Percentiles rank a stretch among this genome's conserved stretches.
Evolutionary conservation across 2,329 filamentous ascomycete species (phyloP).

Genomic region (Arthrobotrys sinensis): DNA sequence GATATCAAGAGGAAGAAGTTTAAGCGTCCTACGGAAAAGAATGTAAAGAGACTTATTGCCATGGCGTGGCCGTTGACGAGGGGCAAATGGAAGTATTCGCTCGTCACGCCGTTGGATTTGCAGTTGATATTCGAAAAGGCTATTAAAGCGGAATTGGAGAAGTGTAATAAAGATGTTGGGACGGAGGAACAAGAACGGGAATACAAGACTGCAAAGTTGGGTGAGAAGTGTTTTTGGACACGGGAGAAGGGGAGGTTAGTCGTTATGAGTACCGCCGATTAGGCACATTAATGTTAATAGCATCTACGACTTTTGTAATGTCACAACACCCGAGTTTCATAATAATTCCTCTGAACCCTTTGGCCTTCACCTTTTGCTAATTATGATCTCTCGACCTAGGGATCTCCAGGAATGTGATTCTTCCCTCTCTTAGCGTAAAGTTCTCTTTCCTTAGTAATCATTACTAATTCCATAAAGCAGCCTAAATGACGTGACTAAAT

Average conservation of each 20-base stretch:
- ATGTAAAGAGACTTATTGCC: slow-evolving; percentile 11
- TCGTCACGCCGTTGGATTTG: slow-evolving; percentile 19
- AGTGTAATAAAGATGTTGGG: slow-evolving; percentile 25
- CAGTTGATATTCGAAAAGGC: slow-evolving; percentile 8
- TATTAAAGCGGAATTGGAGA: slow-evolving; percentile 13
- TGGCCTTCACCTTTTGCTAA: too few species aligned
- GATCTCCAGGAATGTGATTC: too few species aligned
- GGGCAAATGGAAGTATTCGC: slow-evolving; percentile 17
- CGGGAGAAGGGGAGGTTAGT: slow-evolving; percentile 19
- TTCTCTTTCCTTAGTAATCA: too few species aligned
- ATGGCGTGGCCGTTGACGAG: slow-evolving; percentile 35
- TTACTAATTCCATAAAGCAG: too few species aligned
- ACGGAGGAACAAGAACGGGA: slow-evolving; percentile 15
- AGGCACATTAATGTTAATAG: not conserved
- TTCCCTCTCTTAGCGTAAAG: too few species aligned
- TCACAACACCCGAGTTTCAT: too few species aligned
- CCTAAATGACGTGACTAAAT: too few species aligned
- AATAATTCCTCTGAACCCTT: too few species aligned
- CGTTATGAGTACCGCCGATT: slow-evolving; percentile 24
- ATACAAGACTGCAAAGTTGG: slow-evolving; percentile 13
- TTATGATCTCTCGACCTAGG: too few species aligned
- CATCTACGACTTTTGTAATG: too few species aligned
- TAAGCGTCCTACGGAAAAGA: not conserved
- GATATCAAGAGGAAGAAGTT: slow-evolving; percentile 11
- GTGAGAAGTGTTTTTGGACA: slow-evolving; percentile 23